These are phyloP conservation scores for Canavalia gladiata DNA, from an alignment of 306 rosid genomes.

Conservation along the genomic window DNA sequence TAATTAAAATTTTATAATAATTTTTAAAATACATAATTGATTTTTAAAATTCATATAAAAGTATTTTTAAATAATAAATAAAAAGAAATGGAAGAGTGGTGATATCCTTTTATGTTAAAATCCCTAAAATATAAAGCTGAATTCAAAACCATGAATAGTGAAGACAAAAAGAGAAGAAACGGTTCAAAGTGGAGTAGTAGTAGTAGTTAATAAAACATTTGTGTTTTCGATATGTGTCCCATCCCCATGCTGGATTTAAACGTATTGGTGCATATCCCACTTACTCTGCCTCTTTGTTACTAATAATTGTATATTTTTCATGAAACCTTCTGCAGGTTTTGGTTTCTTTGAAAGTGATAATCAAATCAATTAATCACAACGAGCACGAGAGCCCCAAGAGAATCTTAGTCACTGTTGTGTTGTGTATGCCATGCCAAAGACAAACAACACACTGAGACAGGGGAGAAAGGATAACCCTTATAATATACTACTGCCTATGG, in stretches of 20 bases:
- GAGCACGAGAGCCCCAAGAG: slow-evolving; percentile 52
- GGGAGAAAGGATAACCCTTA: not conserved
- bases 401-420: slow-evolving; percentile 48
- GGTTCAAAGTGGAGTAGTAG: not conserved
- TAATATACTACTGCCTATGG: too few species aligned
- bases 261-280: slow-evolving; percentile 44
- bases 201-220: not conserved
- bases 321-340: not conserved
- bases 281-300: slow-evolving; percentile 34
- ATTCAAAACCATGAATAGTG: not conserved
- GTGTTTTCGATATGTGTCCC: slow-evolving; percentile 44
- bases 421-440: not conserved
- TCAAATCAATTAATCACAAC: slow-evolving; percentile 15
- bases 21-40: too few species aligned
- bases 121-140: not conserved
- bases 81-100: too few species aligned
- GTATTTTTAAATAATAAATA: too few species aligned
- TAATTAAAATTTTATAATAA: too few species aligned
- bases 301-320: not conserved
- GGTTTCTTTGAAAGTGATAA: slow-evolving; percentile 41
- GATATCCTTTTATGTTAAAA: too few species aligned
- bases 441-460: slow-evolving; percentile 12
- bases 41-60: too few species aligned
- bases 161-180: slow-evolving; percentile 26
- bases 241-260: slow-evolving; percentile 12